Base-by-base conservation (phyloP, 345 rosid species). In the Raphanus sativus region DNA sequence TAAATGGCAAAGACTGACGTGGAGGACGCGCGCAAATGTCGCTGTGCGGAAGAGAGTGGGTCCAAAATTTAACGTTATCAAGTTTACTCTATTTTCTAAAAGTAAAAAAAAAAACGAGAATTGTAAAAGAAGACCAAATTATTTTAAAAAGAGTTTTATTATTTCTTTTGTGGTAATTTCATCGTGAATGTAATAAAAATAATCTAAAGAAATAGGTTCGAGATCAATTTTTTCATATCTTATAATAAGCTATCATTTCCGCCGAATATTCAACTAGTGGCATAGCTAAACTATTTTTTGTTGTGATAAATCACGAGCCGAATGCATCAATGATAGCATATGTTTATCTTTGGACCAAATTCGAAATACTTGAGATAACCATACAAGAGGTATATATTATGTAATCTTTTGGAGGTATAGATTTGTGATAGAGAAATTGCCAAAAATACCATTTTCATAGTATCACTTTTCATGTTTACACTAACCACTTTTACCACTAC, bases 21-120 rank as follows among this genome's bases (percentile, higher is more conserved):
- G 97, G 86, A 74, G 77, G 87, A 80, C 94, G 83, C 90, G 89
- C 97, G 97, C 84, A 86, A 91, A 84, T 85, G 82, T 89, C 91
- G 92, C 90, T 86, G 86, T 75, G 25, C 2, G 15, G 40, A 62
- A 52, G 5, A 69, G 56, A 69, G 56, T 61, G 64, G 65, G 69
- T 62, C 40, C 68, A 6, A 54, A 33, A 33, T 33, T 33, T 33
- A 33, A 17, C 4, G 52, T 15, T 7, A 3, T 3, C 1, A 0
- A 60, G 12, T 36, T 64, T 71, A 6, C 36, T 33, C 2, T 21
- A 17, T 45, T 64, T 56, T 65, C 50, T 36, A 38, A 25, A 28
- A 25, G 55, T 5, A 50, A 30, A 32, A 32, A 15, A 45, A 1
- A 62, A 33, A 62, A 62, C 40, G 42, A 15, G 42, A 29, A 32